phyloP scores from a whole-genome alignment of 352 stramenopile species.

The Globisporangium camurandrum region DNA sequence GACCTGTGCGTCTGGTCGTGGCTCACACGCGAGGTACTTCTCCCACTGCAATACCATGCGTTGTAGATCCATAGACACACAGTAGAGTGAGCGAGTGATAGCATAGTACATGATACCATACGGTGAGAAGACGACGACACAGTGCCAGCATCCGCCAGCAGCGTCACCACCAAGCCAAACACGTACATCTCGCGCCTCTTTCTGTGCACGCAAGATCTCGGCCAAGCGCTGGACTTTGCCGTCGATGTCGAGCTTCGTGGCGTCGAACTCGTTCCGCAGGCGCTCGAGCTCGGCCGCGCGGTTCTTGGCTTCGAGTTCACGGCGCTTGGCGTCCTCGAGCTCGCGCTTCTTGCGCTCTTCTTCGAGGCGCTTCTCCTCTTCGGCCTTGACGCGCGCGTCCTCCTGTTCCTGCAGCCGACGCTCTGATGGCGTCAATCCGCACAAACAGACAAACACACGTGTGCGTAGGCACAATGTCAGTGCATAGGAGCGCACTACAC shows the following conservation, averaged over 20 bases:
- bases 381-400: constrained; percentile 40
- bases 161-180: background rate
- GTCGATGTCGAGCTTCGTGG: constrained; percentile 41
- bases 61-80: background rate
- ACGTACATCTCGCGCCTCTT: constrained; percentile 55
- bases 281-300: constrained; percentile 58
- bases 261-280: constrained; percentile 42
- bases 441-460: background rate
- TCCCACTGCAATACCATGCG: constrained; percentile 31
- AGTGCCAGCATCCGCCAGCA: background rate
- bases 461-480: background rate
- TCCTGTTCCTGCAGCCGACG: constrained; percentile 66
- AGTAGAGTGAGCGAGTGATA: too few relatives aligned
- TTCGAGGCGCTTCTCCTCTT: constrained; percentile 67
- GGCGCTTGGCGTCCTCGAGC: constrained; percentile 43
- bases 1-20: constrained; percentile 51
- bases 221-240: constrained; percentile 50
- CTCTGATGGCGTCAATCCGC: constrained; percentile 26
- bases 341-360: constrained; percentile 57
- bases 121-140: too few relatives aligned
- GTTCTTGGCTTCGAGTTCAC: constrained; percentile 58
- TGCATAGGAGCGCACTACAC: too few relatives aligned
- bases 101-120: background rate
- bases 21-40: constrained; percentile 68
- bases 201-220: constrained; percentile 50